Evolutionary conservation across 148 eudicot species (phyloP).

Genomic region (Cornus suecica): DNA sequence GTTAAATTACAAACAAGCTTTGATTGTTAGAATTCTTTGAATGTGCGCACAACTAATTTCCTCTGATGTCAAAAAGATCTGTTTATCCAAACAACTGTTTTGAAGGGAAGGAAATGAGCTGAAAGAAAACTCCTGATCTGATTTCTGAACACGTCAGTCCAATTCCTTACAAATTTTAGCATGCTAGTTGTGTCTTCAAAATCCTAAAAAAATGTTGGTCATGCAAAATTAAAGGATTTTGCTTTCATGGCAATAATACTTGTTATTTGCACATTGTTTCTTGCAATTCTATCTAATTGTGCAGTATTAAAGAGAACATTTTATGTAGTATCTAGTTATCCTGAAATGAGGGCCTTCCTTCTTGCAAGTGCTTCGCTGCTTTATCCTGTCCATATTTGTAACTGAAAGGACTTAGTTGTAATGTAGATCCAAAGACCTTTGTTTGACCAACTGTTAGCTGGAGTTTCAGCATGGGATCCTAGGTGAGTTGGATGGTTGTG

Average conservation of each 20-base stretch:
- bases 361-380: background rate
- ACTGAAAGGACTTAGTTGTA: background rate
- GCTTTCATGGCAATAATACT: conserved; percentile 29
- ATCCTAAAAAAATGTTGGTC: conserved; percentile 33
- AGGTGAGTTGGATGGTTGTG: background rate
- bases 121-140: background rate
- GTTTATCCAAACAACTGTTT: background rate
- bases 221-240: too few species aligned
- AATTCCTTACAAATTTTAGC: background rate
- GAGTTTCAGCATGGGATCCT: background rate
- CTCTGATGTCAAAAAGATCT: background rate
- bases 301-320: background rate
- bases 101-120: background rate
- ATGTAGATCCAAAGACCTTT: too few species aligned
- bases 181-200: conserved; percentile 26
- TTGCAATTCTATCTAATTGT: conserved; percentile 3
- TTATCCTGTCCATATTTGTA: background rate
- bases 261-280: conserved; percentile 20
- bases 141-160: background rate
- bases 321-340: background rate
- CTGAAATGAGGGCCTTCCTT: background rate
- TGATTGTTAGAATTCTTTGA: background rate
- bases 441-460: background rate
- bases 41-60: background rate
- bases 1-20: too few species aligned